These are phyloP conservation scores for Neopestalotiopsis clavispora DNA, from an alignment of 2,329 filamentous ascomycete genomes.

Conservation along the genomic window DNA sequence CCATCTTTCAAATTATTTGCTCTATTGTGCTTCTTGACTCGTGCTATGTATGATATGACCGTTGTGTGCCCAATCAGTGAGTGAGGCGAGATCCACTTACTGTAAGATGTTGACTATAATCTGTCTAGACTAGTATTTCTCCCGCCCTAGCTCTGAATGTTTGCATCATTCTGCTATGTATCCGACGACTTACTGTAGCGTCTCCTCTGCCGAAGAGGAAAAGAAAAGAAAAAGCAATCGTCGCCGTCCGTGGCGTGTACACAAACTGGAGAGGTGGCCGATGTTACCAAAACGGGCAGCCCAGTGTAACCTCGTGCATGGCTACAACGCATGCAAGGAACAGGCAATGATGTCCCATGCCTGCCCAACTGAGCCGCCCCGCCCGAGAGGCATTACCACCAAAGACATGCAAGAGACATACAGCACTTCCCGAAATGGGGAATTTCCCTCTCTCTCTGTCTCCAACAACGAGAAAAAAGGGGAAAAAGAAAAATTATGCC, in stretches of 20 bases:
- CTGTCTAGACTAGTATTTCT: not conserved
- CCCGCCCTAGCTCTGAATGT: not conserved
- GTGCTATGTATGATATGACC: not conserved
- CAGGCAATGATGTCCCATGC: not conserved
- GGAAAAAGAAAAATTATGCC: not conserved
- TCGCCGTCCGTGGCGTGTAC: not conserved
- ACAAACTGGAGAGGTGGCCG: not conserved
- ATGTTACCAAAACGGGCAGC: not conserved
- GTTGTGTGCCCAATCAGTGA: not conserved
- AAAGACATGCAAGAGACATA: conserved; percentile 2
- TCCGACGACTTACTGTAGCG: not conserved
- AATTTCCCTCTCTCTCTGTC: not conserved
- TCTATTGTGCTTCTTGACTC: not conserved
- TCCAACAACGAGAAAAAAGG: not conserved
- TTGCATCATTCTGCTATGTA: not conserved
- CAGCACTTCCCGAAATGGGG: not conserved
- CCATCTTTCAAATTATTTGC: not conserved
- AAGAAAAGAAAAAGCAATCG: not conserved
- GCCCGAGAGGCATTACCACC: not conserved
- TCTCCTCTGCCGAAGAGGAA: not conserved
- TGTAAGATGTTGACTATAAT: not conserved
- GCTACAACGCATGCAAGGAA: conserved; percentile 11
- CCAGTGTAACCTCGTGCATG: conserved; percentile 2
- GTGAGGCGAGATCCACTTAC: conserved; percentile 4
- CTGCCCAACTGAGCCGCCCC: conserved; percentile 16